Percentiles rank a stretch among this genome's conserved stretches.
Evolutionary conservation across 345 rosid genomes (phyloP).

Genomic region (Melaleuca quinquenervia): DNA sequence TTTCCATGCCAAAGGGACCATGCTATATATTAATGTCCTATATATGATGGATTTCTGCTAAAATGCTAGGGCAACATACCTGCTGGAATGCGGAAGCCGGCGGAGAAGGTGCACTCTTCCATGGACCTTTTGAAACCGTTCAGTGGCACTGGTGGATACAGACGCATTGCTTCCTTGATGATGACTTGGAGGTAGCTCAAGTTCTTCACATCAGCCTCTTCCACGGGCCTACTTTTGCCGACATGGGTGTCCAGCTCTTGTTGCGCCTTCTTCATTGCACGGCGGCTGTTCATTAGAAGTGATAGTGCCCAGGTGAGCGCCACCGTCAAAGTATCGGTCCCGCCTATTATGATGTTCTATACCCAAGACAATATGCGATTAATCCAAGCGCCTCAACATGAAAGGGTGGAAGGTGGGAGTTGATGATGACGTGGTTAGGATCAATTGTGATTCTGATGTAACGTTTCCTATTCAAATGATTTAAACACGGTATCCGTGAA

Average conservation of each 20-base stretch:
- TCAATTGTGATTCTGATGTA: not conserved
- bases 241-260: conserved; percentile 17
- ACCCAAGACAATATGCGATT: not conserved
- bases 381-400: no score
- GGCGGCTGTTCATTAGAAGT: conserved; percentile 13
- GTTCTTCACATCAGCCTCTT: conserved; percentile 14
- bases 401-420: no score
- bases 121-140: not conserved
- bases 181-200: conserved; percentile 13
- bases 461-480: not conserved
- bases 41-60: not conserved
- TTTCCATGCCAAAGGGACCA: not conserved
- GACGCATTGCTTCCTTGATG: conserved; percentile 10
- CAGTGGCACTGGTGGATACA: conserved; percentile 11
- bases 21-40: not conserved
- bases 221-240: conserved; percentile 8
- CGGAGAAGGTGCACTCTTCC: conserved; percentile 12
- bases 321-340: conserved; percentile 13
- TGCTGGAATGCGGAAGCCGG: conserved; percentile 9
- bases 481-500: not conserved
- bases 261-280: conserved; percentile 6
- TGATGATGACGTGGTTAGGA: not conserved
- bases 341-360: conserved; percentile 10
- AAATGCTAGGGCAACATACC: not conserved
- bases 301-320: conserved; percentile 20